phyloP scores from a whole-genome alignment of 2,329 filamentous ascomycete genomes.

The Remersonia thermophila region DNA sequence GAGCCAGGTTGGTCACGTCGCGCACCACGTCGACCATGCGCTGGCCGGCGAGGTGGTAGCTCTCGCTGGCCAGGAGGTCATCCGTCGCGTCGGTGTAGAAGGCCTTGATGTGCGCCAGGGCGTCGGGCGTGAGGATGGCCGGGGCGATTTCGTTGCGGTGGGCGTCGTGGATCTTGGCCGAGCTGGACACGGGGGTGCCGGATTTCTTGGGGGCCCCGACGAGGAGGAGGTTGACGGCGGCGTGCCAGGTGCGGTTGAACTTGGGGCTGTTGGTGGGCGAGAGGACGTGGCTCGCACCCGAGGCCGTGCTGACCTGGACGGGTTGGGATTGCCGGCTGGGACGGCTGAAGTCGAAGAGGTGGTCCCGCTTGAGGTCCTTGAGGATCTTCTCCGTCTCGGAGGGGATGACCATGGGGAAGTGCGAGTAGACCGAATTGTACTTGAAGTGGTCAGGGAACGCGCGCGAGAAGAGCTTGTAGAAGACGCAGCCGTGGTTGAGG shows the following conservation, averaged over 20 bases:
- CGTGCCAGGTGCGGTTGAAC: conserved; percentile 55
- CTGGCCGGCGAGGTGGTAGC: conserved; percentile 46
- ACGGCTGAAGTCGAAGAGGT: conserved; percentile 57
- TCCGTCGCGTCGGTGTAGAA: conserved; percentile 55
- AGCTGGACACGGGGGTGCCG: conserved; percentile 30
- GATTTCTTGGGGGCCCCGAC: conserved; percentile 43
- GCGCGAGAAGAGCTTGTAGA: conserved; percentile 71
- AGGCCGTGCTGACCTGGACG: conserved; percentile 48
- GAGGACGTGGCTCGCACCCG: conserved; percentile 49
- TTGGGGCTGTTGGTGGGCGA: conserved; percentile 36
- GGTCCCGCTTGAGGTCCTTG: conserved; percentile 50
- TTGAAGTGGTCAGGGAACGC: conserved; percentile 74
- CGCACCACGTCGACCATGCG: conserved; percentile 60
- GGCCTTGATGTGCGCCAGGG: conserved; percentile 47
- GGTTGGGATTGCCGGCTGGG: conserved; percentile 39
- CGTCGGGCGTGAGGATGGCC: conserved; percentile 49
- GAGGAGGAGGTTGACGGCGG: conserved; percentile 51
- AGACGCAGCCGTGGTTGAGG: conserved; percentile 69
- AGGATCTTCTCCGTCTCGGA: conserved; percentile 61
- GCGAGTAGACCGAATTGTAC: conserved; percentile 66
- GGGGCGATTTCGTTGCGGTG: conserved; percentile 43
- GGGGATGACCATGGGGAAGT: conserved; percentile 62
- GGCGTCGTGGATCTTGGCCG: conserved; percentile 33
- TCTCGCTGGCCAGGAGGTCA: conserved; percentile 51
- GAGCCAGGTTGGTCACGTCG: conserved; percentile 55